Conservation (phyloP, 208 protist species). For the Angomonas ambiguus region DNA sequence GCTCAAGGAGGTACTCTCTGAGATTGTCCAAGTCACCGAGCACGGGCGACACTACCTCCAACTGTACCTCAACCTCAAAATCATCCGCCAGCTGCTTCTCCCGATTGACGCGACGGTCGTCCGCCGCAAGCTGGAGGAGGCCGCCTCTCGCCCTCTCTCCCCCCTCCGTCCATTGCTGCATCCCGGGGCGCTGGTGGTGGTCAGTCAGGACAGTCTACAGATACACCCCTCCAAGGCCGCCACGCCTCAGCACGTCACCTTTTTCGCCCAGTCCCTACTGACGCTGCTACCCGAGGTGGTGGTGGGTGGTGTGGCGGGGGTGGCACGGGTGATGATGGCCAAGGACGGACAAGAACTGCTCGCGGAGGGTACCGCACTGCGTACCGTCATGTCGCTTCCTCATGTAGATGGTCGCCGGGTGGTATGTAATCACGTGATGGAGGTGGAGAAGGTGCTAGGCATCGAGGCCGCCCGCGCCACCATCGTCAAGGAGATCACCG, state of each 20-base stretch:
- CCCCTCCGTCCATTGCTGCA: slow-evolving; percentile 85
- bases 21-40: slow-evolving; percentile 83
- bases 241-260: slow-evolving; percentile 40
- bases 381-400: slow-evolving; percentile 93
- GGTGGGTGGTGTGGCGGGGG: slow-evolving; percentile 91
- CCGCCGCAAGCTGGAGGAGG: slow-evolving; percentile 63
- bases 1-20: slow-evolving; percentile 85
- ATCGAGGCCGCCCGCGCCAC: slow-evolving; percentile 97
- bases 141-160: slow-evolving; percentile 64
- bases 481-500: slow-evolving; percentile 97
- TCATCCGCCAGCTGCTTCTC: slow-evolving; percentile 91
- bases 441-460: slow-evolving; percentile 94
- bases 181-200: slow-evolving; percentile 66
- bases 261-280: slow-evolving; percentile 86
- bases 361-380: slow-evolving; percentile 92
- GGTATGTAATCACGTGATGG: slow-evolving; percentile 97
- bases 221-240: slow-evolving; percentile 63
- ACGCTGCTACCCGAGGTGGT: slow-evolving; percentile 83
- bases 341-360: slow-evolving; percentile 76
- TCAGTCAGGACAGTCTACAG: slow-evolving; percentile 53
- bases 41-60: slow-evolving; percentile 82
- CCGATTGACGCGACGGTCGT: slow-evolving; percentile 88
- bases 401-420: slow-evolving; percentile 91
- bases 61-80: slow-evolving; percentile 90
- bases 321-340: slow-evolving; percentile 96